Conservation (phyloP, 2,329 filamentous ascomycete genomes). For the Zalaria obscura region DNA sequence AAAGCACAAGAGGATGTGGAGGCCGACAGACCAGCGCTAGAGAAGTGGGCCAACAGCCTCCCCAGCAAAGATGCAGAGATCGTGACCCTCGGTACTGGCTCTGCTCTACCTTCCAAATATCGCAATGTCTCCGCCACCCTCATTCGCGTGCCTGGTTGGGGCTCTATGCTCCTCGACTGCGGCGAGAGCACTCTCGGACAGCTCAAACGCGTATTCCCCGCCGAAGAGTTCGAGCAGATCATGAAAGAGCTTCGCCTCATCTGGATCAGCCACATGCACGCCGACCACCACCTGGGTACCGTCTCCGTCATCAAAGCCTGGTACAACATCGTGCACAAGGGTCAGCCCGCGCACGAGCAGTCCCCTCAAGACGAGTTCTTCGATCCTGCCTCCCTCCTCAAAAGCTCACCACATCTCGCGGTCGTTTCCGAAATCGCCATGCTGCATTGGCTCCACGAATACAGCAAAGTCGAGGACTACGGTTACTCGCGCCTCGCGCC, state of each 20-base stretch:
- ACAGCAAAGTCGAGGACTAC: conserved; percentile 62
- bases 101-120: conserved; percentile 79
- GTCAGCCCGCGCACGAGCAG: conserved; percentile 14
- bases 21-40: conserved; percentile 29
- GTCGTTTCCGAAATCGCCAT: conserved; percentile 60
- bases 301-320: conserved; percentile 71
- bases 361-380: conserved; percentile 15
- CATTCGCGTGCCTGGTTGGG: conserved; percentile 66
- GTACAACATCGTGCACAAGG: conserved; percentile 44
- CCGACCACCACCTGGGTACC: conserved; percentile 86
- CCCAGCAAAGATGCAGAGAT: conserved; percentile 68
- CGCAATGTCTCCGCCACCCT: conserved; percentile 88
- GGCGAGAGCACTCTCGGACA: conserved; percentile 90
- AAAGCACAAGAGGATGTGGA: conserved; percentile 22
- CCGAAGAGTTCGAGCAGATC: conserved; percentile 51
- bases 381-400: conserved; percentile 11
- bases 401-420: conserved; percentile 30
- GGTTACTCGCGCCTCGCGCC: conserved; percentile 50
- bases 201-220: conserved; percentile 57
- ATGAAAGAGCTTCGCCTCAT: conserved; percentile 67
- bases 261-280: conserved; percentile 91
- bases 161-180: conserved; percentile 82
- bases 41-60: conserved; percentile 47
- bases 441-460: conserved; percentile 65
- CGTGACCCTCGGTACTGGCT: conserved; percentile 80